Base-by-base conservation (phyloP, 2,329 filamentous ascomycete species). In the Epichloe aotearoae region DNA sequence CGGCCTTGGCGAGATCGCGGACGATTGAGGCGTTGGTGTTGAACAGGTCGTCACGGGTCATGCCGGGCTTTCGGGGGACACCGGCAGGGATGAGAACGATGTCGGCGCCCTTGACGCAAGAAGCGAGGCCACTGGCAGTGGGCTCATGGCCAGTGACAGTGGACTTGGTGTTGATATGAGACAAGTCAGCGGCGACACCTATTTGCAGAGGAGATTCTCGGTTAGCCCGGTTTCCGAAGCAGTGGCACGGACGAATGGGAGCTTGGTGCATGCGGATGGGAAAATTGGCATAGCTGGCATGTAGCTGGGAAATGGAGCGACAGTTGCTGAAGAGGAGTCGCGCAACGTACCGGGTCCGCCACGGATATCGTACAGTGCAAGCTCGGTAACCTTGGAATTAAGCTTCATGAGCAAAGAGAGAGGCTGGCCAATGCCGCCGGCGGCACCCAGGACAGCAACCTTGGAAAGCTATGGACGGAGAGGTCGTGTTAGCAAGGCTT, bases 1-100 rank as follows among this genome's bases (percentile, higher is more conserved):
- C 83, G 64, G 89, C 90, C 82, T 95, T 95, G 75, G 91, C 90
- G 59, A 98, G 83, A 74, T 97, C 93, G 67, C 91, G 90, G 70
- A 98, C 93, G 71, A 98, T 98, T 69, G 88, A 95, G 72, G 93
- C 93, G 74, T 98, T 98, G 80, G 91, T 98, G 84, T 97, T 97
- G 89, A 98, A 98, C 58, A 98, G 85, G 71, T 98, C 91, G 74
- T 98, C 93, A 79, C 93, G 90, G 75, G 87, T 95, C 93, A 98
- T 98, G 75, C 93, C 93, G 70, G 93, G 93, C 83, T 96, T 96
- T 76, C 93, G 89, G 68, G 68, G 93, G 60, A 98, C 91, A 79
- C 93, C 93, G 66, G 93, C 93, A 66, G 93, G 93, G 72, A 98
- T 97, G 67, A 98, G 82, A 66, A 98, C 88, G 63, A 98, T 83